Percentiles rank a stretch among this genome's conserved stretches.
These are phyloP conservation scores for Cryoendolithus antarcticus DNA, from an alignment of 2,329 filamentous ascomycete species.

Conservation along the genomic window DNA sequence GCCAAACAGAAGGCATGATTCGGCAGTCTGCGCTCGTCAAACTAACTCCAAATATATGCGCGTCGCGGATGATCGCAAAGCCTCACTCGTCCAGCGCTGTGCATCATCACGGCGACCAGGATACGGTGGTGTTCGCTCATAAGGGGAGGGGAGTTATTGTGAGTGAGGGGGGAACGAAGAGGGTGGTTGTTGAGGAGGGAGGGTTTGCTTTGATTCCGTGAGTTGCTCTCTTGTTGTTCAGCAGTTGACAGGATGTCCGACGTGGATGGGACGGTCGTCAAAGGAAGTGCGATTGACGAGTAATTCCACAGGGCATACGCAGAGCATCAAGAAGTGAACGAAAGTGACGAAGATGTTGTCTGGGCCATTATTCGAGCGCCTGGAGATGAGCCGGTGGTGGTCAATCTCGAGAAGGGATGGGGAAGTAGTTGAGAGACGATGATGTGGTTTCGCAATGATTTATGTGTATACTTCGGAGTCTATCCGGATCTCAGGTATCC, in stretches of 20 bases:
- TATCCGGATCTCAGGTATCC: too few relatives aligned
- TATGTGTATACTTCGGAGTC: too few relatives aligned
- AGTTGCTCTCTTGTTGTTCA: background rate
- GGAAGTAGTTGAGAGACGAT: constrained; percentile 28
- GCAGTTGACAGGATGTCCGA: background rate
- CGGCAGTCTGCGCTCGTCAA: constrained; percentile 47
- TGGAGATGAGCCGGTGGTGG: constrained; percentile 48
- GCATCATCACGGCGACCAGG: constrained; percentile 60
- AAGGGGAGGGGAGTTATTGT: constrained; percentile 50
- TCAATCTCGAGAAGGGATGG: constrained; percentile 49
- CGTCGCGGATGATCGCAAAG: constrained; percentile 51
- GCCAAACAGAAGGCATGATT: constrained; percentile 38
- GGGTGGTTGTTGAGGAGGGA: constrained; percentile 46
- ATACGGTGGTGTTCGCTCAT: constrained; percentile 54
- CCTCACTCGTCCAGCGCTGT: constrained; percentile 50
- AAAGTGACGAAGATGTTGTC: constrained; percentile 49
- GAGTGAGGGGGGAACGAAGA: constrained; percentile 43
- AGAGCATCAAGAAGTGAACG: constrained; percentile 59
- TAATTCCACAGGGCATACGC: constrained; percentile 38
- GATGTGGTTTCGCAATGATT: too few relatives aligned
- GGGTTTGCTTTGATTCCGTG: constrained; percentile 57
- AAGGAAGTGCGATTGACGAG: background rate
- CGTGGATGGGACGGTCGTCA: too few relatives aligned
- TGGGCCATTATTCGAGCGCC: constrained; percentile 52
- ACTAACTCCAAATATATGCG: constrained; percentile 54